A percentile compares a stretch with the other conserved stretches of the same genome.
Evolutionary conservation across 371 early-diverging fungal species (phyloP).

Genomic region (Mucor ambiguus): DNA sequence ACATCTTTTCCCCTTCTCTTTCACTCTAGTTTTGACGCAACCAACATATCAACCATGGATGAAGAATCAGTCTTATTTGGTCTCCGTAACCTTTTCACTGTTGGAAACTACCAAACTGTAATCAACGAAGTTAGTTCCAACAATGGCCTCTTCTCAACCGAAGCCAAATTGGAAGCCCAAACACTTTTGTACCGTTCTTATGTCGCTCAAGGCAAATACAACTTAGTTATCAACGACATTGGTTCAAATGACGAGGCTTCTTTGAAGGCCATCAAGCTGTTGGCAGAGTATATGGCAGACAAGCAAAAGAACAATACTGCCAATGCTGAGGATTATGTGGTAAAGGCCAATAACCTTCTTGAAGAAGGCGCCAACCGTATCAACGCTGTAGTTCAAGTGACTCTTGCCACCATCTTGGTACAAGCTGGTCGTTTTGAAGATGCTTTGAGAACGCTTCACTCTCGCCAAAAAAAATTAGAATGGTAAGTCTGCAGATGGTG

Average conservation of each 20-base stretch:
- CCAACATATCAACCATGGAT: slow-evolving; percentile 33
- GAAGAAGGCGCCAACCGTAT: slow-evolving; percentile 49
- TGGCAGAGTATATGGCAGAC: slow-evolving; percentile 56
- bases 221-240: slow-evolving; percentile 62
- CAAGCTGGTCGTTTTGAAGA: slow-evolving; percentile 51
- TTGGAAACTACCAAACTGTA: slow-evolving; percentile 69
- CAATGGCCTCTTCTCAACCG: slow-evolving; percentile 44
- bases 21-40: background rate
- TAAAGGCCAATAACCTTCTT: slow-evolving; percentile 46
- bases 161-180: slow-evolving; percentile 56
- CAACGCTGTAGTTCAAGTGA: slow-evolving; percentile 50
- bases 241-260: slow-evolving; percentile 42
- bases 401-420: slow-evolving; percentile 45
- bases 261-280: slow-evolving; percentile 56
- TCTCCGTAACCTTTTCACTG: slow-evolving; percentile 69
- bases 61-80: slow-evolving; percentile 67
- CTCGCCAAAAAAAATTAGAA: slow-evolving; percentile 78
- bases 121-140: slow-evolving; percentile 69
- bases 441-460: slow-evolving; percentile 66
- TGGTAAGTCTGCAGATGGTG: slow-evolving; percentile 50
- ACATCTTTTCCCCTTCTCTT: background rate
- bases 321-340: slow-evolving; percentile 30
- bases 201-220: slow-evolving; percentile 67
- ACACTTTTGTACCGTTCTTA: slow-evolving; percentile 68
- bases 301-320: slow-evolving; percentile 31